Evolutionary conservation across 2,329 filamentous ascomycete species (phyloP).

Genomic region (Cladophialophora psammophila): DNA sequence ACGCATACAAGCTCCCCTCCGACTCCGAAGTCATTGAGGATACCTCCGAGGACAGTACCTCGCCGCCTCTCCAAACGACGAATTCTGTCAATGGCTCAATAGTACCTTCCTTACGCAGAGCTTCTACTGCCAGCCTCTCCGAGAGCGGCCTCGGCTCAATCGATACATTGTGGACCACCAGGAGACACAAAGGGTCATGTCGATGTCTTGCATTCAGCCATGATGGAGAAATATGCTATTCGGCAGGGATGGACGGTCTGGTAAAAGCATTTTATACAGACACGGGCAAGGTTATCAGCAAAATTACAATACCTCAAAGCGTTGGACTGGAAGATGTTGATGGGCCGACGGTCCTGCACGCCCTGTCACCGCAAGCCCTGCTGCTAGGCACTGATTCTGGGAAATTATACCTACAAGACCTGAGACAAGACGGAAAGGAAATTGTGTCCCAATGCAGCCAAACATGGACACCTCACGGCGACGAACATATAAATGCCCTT

Average conservation of each 20-base stretch:
- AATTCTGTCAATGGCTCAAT: constrained; percentile 33
- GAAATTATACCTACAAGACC: constrained; percentile 84
- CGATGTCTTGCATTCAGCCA: constrained; percentile 78
- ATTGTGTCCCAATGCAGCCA: constrained; percentile 66
- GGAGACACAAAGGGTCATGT: constrained; percentile 93
- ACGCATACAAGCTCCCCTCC: constrained; percentile 66
- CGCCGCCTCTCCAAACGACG: constrained; percentile 23
- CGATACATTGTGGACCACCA: constrained; percentile 83
- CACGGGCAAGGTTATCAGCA: constrained; percentile 75
- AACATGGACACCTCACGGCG: constrained; percentile 79
- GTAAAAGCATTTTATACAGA: constrained; percentile 66
- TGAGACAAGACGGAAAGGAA: constrained; percentile 58
- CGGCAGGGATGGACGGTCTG: constrained; percentile 68
- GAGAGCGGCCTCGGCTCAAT: constrained; percentile 75
- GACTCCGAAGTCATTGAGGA: constrained; percentile 54
- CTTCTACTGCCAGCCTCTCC: constrained; percentile 48
- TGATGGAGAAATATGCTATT: constrained; percentile 74
- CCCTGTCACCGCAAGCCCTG: constrained; percentile 84
- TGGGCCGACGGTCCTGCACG: constrained; percentile 80
- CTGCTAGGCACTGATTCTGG: constrained; percentile 91
- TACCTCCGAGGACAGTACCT: constrained; percentile 21
- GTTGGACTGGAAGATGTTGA: constrained; percentile 55
- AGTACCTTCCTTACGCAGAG: constrained; percentile 38
- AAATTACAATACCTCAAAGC: constrained; percentile 73
- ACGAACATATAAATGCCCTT: constrained; percentile 90